These are phyloP conservation scores for Paraglomus brasilianum DNA, from an alignment of 192 early-diverging fungal genomes.

Conservation along the genomic window DNA sequence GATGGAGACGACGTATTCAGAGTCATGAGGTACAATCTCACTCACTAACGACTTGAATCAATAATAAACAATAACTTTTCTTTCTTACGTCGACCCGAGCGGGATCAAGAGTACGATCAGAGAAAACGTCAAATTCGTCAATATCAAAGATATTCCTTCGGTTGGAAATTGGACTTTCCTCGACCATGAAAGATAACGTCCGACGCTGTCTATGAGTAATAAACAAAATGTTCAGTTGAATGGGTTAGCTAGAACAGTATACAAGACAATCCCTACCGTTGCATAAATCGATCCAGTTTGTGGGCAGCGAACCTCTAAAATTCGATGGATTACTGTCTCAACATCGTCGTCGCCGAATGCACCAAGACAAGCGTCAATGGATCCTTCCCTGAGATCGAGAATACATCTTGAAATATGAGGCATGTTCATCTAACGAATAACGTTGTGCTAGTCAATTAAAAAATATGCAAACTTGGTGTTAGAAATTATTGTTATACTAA, in stretches of 20 bases:
- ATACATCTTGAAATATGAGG: slow-evolving; percentile 82
- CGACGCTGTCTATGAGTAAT: too few relatives aligned
- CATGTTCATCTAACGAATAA: too few relatives aligned
- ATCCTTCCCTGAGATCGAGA: slow-evolving; percentile 90
- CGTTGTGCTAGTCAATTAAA: too few relatives aligned
- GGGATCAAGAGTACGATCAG: slow-evolving; percentile 49
- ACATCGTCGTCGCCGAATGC: slow-evolving; percentile 61
- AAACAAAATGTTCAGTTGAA: too few relatives aligned
- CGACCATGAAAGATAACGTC: neutral
- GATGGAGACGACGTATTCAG: too few relatives aligned
- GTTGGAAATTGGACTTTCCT: slow-evolving; percentile 47
- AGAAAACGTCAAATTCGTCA: slow-evolving; percentile 92
- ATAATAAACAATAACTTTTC: too few relatives aligned
- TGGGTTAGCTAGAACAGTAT: too few relatives aligned
- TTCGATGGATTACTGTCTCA: slow-evolving; percentile 74
- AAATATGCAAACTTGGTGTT: too few relatives aligned
- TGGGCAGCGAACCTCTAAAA: slow-evolving; percentile 80
- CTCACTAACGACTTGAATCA: too few relatives aligned
- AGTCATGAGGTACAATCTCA: too few relatives aligned
- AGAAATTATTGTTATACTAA: too few relatives aligned
- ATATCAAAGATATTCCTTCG: slow-evolving; percentile 89
- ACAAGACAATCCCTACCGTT: slow-evolving; percentile 44
- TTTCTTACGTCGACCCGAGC: slow-evolving; percentile 4
- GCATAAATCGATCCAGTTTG: slow-evolving; percentile 62
- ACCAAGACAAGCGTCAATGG: slow-evolving; percentile 81